phyloP scores from a whole-genome alignment of 2,329 filamentous ascomycete species.

The Westerdykella aurantiaca region DNA sequence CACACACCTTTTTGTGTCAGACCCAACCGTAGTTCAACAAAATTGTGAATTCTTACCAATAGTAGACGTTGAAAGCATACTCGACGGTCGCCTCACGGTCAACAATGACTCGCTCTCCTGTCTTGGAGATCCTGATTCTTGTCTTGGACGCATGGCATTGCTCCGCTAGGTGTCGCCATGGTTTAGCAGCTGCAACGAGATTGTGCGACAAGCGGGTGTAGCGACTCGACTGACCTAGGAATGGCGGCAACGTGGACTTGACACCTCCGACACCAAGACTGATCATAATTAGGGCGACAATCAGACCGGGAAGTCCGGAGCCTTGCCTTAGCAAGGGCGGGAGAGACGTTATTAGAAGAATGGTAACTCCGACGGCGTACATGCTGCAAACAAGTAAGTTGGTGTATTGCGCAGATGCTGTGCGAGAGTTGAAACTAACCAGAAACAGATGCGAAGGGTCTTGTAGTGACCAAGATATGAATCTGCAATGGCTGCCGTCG shows the following conservation, averaged over 20 bases:
- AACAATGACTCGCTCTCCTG: conserved; percentile 1
- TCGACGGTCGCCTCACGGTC: background rate
- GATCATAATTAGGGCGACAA: background rate
- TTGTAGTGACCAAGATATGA: no score
- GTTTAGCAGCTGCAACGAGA: background rate
- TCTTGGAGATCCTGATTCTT: background rate
- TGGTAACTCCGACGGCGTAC: no score
- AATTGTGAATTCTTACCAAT: conserved; percentile 1
- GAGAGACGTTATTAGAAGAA: no score
- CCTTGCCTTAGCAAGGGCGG: no score
- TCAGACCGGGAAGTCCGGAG: background rate
- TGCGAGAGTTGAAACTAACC: no score
- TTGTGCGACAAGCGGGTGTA: no score
- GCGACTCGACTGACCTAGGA: background rate
- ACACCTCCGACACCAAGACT: background rate
- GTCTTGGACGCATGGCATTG: background rate
- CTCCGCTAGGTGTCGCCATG: background rate
- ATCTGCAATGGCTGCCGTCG: no score
- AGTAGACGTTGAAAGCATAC: conserved; percentile 1
- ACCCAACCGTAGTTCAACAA: background rate
- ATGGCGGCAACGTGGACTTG: conserved; percentile 10
- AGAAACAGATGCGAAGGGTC: no score
- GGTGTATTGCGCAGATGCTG: no score
- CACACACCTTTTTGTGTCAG: no score
- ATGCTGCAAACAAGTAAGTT: no score